A percentile compares a stretch with the other conserved stretches of the same genome.
phyloP scores from a whole-genome alignment of 2,329 filamentous ascomycete species.

The Fusarium vanettenii region DNA sequence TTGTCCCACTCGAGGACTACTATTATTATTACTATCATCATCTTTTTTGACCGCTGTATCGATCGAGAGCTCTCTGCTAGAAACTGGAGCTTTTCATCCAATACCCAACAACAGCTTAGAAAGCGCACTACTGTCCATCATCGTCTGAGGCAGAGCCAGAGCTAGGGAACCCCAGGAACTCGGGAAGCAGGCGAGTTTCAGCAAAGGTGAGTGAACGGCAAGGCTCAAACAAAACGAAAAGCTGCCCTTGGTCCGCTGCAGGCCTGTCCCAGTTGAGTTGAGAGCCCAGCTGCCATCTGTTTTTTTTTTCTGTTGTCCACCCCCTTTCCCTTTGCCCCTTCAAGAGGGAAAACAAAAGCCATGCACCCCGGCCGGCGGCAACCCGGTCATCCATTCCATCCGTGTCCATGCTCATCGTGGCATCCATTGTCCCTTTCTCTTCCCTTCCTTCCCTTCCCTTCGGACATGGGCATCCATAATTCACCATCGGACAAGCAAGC shows the following conservation, averaged over 20 bases:
- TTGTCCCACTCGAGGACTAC: background rate
- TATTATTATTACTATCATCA: background rate
- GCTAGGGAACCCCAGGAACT: conserved; percentile 9
- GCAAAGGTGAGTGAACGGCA: conserved; percentile 19
- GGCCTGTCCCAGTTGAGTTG: conserved; percentile 35
- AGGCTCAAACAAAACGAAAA: conserved; percentile 15
- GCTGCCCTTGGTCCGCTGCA: conserved; percentile 42
- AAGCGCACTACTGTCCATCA: conserved; percentile 5
- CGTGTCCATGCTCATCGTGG: conserved; percentile 9
- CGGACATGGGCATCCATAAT: conserved; percentile 1
- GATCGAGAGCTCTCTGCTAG: background rate
- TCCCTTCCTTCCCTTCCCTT: background rate
- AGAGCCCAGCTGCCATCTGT: background rate
- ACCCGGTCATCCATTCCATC: conserved; percentile 6
- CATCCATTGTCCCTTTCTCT: background rate
- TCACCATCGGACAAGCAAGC: background rate
- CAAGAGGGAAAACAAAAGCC: background rate
- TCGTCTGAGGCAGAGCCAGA: conserved; percentile 5
- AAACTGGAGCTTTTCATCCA: background rate
- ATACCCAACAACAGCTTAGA: background rate
- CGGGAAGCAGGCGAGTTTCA: conserved; percentile 14
- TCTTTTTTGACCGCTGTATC: background rate
- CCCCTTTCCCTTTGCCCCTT: conserved; percentile 3
- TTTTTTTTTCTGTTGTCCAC: background rate
- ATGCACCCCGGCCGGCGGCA: background rate